Evolutionary conservation across 257 asterid species (phyloP), one percentile per base, ranked within the genome.

Genomic region (Solanum clarkiae): DNA sequence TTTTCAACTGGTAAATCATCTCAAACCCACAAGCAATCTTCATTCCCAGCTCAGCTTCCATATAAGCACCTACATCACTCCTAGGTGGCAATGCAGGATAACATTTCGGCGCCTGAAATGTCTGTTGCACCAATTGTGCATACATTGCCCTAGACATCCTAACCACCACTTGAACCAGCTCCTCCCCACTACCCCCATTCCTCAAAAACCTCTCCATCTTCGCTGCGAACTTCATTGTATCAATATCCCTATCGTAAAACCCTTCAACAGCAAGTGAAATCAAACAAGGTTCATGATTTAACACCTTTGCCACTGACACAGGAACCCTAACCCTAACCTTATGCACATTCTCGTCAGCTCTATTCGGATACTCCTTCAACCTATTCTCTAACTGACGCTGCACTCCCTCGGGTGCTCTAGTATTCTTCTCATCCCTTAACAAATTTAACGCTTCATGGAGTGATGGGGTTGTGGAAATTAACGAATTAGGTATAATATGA

Each of bases 111-210:
- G 99, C 93, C 90, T 91, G 93, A 88, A 96, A 96, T 81, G 90
- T 92, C 90, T 94, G 98, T 89, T 92, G 97, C 86, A 92, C 92
- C 91, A 96, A 85, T 85, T 96, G 99, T 6, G 98, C 98, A 66
- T 94, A 96, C 99, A 95, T 95, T 0, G 99, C 97, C 92, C 95
- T 95, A 6, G 98, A 91, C 98, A 96, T 95, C 84, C 91, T 92
- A 83, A 93, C 94, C 51, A 88, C 81, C 87, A 91, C 94, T 84
- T 75, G 91, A 86, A 94, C 98, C 88, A 96, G 85, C 91, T 92
- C 97, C 88, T 95, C 97, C 83, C 60, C 90, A 77, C 89, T 94
- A 71, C 55, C 55, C 45, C 97, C 95, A 84, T 60, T 86, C 6
- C 92, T 92, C 57, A 94, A 72, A 87, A 96, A 93, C 90, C 86